Evolutionary conservation across 1,284 basidiomycete species (phyloP).

Genomic region (Ceratobasidium sp.): DNA sequence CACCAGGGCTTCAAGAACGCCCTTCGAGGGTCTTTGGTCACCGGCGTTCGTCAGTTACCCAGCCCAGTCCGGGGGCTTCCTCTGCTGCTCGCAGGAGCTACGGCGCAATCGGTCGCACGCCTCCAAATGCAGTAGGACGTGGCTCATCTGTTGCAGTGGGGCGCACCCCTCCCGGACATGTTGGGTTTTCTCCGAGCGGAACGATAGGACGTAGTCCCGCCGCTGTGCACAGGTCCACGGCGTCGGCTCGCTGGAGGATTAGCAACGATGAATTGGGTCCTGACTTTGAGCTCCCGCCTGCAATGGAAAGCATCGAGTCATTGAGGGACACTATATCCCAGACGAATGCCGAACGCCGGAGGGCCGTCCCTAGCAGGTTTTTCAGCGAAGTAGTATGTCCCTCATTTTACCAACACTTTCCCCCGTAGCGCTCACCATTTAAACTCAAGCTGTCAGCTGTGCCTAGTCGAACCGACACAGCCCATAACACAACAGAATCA

Average conservation of each 20-base stretch:
- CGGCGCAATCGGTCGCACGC: constrained; percentile 37
- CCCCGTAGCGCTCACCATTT: neutral
- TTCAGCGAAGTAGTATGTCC: constrained; percentile 31
- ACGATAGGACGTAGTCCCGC: constrained; percentile 18
- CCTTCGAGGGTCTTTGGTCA: neutral
- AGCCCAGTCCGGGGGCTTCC: constrained; percentile 12
- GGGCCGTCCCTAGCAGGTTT: constrained; percentile 33
- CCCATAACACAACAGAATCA: neutral
- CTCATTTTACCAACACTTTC: neutral
- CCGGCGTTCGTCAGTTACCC: constrained; percentile 20
- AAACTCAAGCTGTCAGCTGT: constrained; percentile 17
- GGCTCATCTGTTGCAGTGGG: neutral
- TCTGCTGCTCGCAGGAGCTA: constrained; percentile 12
- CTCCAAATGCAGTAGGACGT: constrained; percentile 29
- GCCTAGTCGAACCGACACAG: neutral
- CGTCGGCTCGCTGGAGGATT: constrained; percentile 6
- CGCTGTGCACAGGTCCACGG: neutral
- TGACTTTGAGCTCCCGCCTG: constrained; percentile 40
- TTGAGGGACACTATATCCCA: neutral
- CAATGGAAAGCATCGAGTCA: constrained; percentile 33
- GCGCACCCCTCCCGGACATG: constrained; percentile 20
- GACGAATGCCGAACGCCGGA: constrained; percentile 5
- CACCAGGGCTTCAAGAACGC: neutral
- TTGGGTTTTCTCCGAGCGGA: constrained; percentile 4
- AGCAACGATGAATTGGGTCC: constrained; percentile 39